Evolutionary conservation across 192 early-diverging fungal genomes (phyloP).

Genomic region (Glomus cerebriforme): DNA sequence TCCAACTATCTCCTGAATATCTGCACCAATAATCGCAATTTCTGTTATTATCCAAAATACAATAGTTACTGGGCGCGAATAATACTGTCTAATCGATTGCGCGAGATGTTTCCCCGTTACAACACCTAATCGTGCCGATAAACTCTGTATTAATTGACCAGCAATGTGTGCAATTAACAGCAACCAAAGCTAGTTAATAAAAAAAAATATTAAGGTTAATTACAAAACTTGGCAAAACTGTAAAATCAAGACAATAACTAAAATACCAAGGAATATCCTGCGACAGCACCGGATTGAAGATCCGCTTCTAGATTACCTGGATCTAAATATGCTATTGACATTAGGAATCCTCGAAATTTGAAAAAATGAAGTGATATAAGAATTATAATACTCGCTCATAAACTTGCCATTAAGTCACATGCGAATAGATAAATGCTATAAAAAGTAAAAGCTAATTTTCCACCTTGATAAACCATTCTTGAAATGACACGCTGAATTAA

Average conservation of each 20-base stretch:
- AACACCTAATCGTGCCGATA: conserved; percentile 65
- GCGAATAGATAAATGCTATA: background rate
- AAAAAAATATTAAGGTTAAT: background rate
- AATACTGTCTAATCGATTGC: conserved; percentile 51
- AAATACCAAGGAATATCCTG: conserved; percentile 55
- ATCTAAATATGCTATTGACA: conserved; percentile 70
- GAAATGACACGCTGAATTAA: background rate
- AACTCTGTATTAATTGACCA: conserved; percentile 63
- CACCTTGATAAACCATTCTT: background rate
- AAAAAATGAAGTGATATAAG: background rate
- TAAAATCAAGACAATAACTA: background rate
- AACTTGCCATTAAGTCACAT: too few relatives aligned
- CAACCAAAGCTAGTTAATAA: conserved; percentile 51
- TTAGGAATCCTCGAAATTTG: conserved; percentile 36
- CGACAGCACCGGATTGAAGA: conserved; percentile 65
- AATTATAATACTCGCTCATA: background rate
- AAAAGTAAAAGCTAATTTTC: too few relatives aligned
- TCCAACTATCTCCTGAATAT: conserved; percentile 82
- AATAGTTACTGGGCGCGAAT: conserved; percentile 46
- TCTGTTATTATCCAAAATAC: conserved; percentile 64
- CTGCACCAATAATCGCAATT: conserved; percentile 68
- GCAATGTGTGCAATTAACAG: conserved; percentile 63
- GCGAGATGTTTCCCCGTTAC: conserved; percentile 68
- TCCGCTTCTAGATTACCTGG: conserved; percentile 73
- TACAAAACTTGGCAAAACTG: background rate